Evolutionary conservation across 2,329 filamentous ascomycete genomes (phyloP).

Genomic region (Bipolaris zeicola): DNA sequence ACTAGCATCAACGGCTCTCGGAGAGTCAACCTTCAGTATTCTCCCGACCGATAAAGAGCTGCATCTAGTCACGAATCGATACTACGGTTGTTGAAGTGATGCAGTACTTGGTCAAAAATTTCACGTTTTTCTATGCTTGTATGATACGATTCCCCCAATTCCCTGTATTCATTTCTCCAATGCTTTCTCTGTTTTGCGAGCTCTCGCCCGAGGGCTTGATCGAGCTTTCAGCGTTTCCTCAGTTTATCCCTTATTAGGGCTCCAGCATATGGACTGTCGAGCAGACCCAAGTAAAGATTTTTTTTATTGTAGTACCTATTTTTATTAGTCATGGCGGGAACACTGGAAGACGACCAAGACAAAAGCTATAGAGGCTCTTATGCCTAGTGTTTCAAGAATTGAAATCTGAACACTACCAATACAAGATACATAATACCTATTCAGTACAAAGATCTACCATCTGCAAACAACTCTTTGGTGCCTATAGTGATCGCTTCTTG

Average conservation of each 20-base stretch:
- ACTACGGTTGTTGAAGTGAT: conserved; percentile 1
- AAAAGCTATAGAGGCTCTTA: background rate
- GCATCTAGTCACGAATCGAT: background rate
- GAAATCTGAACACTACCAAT: background rate
- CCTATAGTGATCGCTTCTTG: background rate
- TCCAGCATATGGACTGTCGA: conserved; percentile 17
- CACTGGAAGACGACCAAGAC: background rate
- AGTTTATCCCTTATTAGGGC: conserved; percentile 5
- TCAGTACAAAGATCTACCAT: background rate
- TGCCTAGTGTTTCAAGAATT: background rate
- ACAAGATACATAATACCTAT: background rate
- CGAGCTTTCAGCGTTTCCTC: conserved; percentile 22
- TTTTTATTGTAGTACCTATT: conserved; percentile 9
- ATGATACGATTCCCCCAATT: conserved; percentile 14
- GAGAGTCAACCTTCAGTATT: conserved; percentile 37
- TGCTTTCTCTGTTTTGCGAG: conserved; percentile 11
- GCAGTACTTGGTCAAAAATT: conserved; percentile 3
- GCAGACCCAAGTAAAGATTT: background rate
- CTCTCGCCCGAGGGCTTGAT: conserved; percentile 28
- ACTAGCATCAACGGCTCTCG: conserved; percentile 44
- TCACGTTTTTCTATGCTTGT: conserved; percentile 12
- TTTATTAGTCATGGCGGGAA: background rate
- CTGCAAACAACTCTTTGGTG: background rate
- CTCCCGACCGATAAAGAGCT: conserved; percentile 25
- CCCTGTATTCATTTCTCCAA: conserved; percentile 3